Evolutionary conservation across 1,284 basidiomycete species (phyloP).

Genomic region (Macrocystidia cucumis): DNA sequence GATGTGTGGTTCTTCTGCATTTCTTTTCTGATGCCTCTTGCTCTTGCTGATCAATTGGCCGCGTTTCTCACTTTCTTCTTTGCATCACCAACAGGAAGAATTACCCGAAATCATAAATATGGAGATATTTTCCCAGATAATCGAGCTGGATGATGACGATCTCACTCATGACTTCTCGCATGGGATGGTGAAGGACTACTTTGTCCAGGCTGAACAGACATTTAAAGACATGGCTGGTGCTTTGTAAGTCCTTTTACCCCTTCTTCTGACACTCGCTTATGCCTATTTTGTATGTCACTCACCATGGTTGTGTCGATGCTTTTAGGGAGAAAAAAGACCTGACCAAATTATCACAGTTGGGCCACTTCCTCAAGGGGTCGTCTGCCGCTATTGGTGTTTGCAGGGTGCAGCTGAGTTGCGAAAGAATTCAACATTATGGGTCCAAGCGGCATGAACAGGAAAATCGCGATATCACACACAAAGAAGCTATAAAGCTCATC

Average conservation of each 20-base stretch:
- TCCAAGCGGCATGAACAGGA: slow-evolving; percentile 44
- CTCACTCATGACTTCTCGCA: slow-evolving; percentile 72
- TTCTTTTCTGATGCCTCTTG: too few species aligned
- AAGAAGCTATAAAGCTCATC: slow-evolving; percentile 65
- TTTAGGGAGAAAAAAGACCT: too few species aligned
- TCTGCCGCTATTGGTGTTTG: slow-evolving; percentile 84
- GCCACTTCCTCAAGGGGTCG: slow-evolving; percentile 94
- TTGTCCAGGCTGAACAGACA: slow-evolving; percentile 68
- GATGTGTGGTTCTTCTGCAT: too few species aligned
- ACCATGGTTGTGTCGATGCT: too few species aligned
- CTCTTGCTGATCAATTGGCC: too few species aligned
- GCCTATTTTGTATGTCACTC: slow-evolving; percentile 29
- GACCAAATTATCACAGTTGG: slow-evolving; percentile 61
- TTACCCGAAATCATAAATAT: slow-evolving; percentile 47
- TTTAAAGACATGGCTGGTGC: slow-evolving; percentile 76
- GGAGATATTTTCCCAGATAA: slow-evolving; percentile 78
- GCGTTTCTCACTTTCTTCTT: not conserved
- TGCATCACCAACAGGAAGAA: slow-evolving; percentile 5
- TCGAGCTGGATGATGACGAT: slow-evolving; percentile 87
- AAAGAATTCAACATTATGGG: slow-evolving; percentile 86
- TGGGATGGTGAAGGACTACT: slow-evolving; percentile 77
- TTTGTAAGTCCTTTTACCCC: slow-evolving; percentile 49
- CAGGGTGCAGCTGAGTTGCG: slow-evolving; percentile 78
- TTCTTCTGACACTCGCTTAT: slow-evolving; percentile 7
- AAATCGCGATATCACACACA: slow-evolving; percentile 35